Evolutionary conservation across 768 basidiomycete genomes (phyloP), one percentile per base, ranked within the genome.

Genomic region (Rhizopogon rudus): DNA sequence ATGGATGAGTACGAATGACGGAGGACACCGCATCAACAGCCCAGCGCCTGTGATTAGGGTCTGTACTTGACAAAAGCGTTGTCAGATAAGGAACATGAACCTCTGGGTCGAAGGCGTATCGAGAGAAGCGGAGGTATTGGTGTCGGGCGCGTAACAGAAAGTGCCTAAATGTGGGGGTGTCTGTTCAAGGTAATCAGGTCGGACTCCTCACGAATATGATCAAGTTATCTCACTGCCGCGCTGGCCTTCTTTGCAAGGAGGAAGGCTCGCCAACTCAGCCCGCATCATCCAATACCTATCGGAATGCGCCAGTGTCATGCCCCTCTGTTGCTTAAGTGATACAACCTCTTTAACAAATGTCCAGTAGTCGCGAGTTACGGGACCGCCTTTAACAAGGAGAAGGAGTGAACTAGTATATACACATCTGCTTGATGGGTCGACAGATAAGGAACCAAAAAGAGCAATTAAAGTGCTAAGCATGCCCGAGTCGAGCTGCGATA

Each of bases 221-320:
- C 6, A 39, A 69, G 25, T 25, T 53, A 71, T 67, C 41, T 25
- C 54, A 41, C 33, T 10, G 49, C 40, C 16, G 46, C n/a, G 46
- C 29, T 25, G 7, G 25, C 10, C 35, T 31, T 58, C 60, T 39
- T 67, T 49, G 25, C 57, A 43, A 25, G 54, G 48, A n/a, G 61
- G 61, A 22, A 66, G 62, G 31, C 58, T 58, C 13, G 71, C 73
- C 8, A 82, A 67, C 31, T 71, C 61, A 12, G 77, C 78, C 35
- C 70, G 77, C 79, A 87, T 80, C 45, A 81, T 63, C 86, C 86
- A 88, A 65, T 81, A 87, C 46, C 75, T 73, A 63, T 87, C 84
- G n/a, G 76, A 71, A 42, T 71, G 67, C 14, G 57, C 64, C 41
- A 79, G 61, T 8, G 55, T 14, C 54, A 71, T 64, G 39, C 67